Base-by-base conservation (phyloP, 2,329 filamentous ascomycete species). In the Pyricularia sp. region DNA sequence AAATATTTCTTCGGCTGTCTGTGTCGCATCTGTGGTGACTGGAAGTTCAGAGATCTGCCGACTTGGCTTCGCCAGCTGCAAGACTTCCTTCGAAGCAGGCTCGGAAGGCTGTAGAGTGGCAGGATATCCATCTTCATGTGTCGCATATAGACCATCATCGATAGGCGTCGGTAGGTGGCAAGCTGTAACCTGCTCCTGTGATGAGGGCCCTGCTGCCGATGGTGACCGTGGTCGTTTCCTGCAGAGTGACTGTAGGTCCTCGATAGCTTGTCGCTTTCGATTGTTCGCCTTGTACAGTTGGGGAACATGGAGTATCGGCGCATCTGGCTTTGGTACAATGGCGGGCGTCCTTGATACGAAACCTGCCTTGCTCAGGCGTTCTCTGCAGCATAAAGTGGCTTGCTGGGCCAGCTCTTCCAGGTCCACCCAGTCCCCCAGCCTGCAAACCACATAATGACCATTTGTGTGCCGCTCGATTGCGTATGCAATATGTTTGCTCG, bases 361-460 rank as follows among this genome's bases (percentile, higher is more conserved):
- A 11, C 25, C 65, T 28, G 63, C 68, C 25, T 67, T 68, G n/a
- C 69, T 69, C 66, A 77, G 71, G 10, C 77, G 74, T 64, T 78
- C 74, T 66, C 63, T 73, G 70, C 78, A 82, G 17, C 80, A 79
- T 2, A 80, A 82, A 0, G 84, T 86, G 58, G 87, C 85, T 58
- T 81, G 77, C 12, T 77, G 75, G 28, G 79, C 78, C 31, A 93
- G 79, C 7, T 82, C 79, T 50, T 84, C 81, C 67, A 90, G 75
- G 70, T 88, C 85, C 26, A 91, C 83, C 89, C 90, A 92, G 25
- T 81, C 77, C 1, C 87, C 89, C 63, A 95, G 80, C 73, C 86
- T 88, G 77, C 89, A 93, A 30, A 92, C 76, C 12, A 86, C 85
- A 76, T 92, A 94, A 3, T 90, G 80, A 0, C 84, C 84, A 65